Percentiles rank a stretch among this genome's conserved stretches.
phyloP scores from a whole-genome alignment of 2,329 filamentous ascomycete genomes.

The Fusarium odoratissimum region DNA sequence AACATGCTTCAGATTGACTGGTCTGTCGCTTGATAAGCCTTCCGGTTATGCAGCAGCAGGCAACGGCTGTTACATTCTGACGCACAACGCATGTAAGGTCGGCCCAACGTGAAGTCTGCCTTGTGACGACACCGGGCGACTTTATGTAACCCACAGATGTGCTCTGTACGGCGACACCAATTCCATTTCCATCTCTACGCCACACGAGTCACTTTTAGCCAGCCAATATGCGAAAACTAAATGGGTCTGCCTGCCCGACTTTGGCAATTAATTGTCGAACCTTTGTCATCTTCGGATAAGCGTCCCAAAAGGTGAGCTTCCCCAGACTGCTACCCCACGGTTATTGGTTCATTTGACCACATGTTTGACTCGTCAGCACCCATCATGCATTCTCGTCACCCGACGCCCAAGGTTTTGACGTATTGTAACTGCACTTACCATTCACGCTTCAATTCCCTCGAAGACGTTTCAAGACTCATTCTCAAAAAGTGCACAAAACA shows the following conservation, averaged over 20 bases:
- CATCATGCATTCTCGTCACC: background rate
- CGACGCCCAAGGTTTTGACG: too few relatives aligned
- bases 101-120: background rate
- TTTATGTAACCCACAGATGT: background rate
- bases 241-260: slow-evolving; percentile 2
- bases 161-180: background rate
- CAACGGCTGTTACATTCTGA: background rate
- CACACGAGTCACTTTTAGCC: slow-evolving; percentile 12
- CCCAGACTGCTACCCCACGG: slow-evolving; percentile 4
- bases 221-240: slow-evolving; percentile 6
- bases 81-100: background rate
- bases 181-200: slow-evolving; percentile 13
- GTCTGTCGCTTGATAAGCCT: background rate
- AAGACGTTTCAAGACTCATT: background rate
- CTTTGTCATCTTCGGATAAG: slow-evolving; percentile 31
- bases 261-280: background rate
- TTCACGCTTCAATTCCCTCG: background rate
- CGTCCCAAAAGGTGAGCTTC: slow-evolving; percentile 17
- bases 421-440: background rate
- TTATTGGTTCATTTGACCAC: slow-evolving; percentile 23
- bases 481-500: too few relatives aligned
- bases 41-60: background rate
- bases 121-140: background rate
- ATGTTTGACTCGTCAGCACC: slow-evolving; percentile 30
- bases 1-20: slow-evolving; percentile 3